phyloP scores from a whole-genome alignment of 192 early-diverging fungal genomes.

The Diversispora eburnea region DNA sequence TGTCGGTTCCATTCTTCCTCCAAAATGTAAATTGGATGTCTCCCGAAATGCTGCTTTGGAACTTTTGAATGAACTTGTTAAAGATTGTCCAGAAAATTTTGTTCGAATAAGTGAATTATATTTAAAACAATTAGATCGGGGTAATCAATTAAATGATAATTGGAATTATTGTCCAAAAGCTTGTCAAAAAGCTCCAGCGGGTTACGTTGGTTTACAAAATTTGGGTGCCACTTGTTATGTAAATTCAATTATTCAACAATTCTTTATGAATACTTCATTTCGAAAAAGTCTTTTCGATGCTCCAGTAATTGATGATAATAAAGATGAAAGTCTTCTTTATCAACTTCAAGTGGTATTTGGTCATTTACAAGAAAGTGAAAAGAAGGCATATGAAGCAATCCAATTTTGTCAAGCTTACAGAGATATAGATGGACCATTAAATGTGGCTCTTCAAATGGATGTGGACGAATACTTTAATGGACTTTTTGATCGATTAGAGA shows the following conservation, averaged over 20 bases:
- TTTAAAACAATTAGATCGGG: conserved; percentile 38
- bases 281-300: conserved; percentile 46
- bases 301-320: conserved; percentile 33
- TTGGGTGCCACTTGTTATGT: conserved; percentile 66
- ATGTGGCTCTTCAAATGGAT: conserved; percentile 57
- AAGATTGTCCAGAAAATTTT: conserved; percentile 30
- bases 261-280: conserved; percentile 54
- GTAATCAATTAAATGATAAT: conserved; percentile 39
- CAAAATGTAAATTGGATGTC: conserved; percentile 41
- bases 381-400: conserved; percentile 45
- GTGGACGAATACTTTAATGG: conserved; percentile 60
- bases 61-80: conserved; percentile 34
- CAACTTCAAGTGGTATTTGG: conserved; percentile 52
- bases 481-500: conserved; percentile 55
- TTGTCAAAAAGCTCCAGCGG: conserved; percentile 37
- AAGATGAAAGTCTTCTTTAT: conserved; percentile 46
- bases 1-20: conserved; percentile 5
- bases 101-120: conserved; percentile 36
- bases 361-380: conserved; percentile 47
- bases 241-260: conserved; percentile 59
- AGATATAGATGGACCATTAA: conserved; percentile 53
- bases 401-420: conserved; percentile 48
- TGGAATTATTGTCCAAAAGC: conserved; percentile 47
- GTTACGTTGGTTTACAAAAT: conserved; percentile 55
- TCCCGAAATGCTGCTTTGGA: conserved; percentile 41